Evolutionary conservation across 768 basidiomycete species (phyloP).

Genomic region (Trametes gibbosa): DNA sequence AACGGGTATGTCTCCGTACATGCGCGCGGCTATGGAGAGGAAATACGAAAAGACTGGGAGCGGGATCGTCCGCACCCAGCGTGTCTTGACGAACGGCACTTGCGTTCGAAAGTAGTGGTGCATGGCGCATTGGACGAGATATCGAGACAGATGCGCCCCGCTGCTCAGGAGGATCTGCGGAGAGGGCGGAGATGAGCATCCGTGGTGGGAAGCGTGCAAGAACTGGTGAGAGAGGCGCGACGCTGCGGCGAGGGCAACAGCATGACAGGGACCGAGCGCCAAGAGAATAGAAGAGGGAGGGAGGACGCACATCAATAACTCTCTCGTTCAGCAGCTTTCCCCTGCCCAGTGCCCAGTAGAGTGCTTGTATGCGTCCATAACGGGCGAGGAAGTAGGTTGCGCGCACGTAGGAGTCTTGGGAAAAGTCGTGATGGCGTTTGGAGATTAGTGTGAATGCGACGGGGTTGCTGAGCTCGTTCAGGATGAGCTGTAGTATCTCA

Average conservation of each 20-base stretch:
- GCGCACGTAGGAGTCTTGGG: conserved; percentile 71
- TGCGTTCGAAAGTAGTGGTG: conserved; percentile 77
- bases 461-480: conserved; percentile 71
- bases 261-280: conserved; percentile 11
- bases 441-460: conserved; percentile 54
- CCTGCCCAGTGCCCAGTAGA: conserved; percentile 73
- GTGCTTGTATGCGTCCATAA: conserved; percentile 65
- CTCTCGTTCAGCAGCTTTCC: conserved; percentile 62
- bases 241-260: conserved; percentile 3
- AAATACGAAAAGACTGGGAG: conserved; percentile 63
- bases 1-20: conserved; percentile 64
- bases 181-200: conserved; percentile 2
- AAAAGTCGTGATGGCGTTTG: conserved; percentile 58
- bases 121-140: conserved; percentile 73
- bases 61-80: conserved; percentile 68
- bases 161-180: conserved; percentile 67
- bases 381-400: conserved; percentile 77
- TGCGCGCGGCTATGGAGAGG: conserved; percentile 52
- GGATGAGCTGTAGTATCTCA: conserved; percentile 71
- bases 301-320: conserved; percentile 63
- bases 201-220: not conserved
- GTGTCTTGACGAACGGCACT: conserved; percentile 70
- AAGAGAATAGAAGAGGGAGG: conserved; percentile 21
- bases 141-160: conserved; percentile 76
- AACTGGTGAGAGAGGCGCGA: not conserved